These are phyloP conservation scores for Aspergillus pseudoglaucus DNA, from an alignment of 2,329 filamentous ascomycete genomes.

Conservation along the genomic window DNA sequence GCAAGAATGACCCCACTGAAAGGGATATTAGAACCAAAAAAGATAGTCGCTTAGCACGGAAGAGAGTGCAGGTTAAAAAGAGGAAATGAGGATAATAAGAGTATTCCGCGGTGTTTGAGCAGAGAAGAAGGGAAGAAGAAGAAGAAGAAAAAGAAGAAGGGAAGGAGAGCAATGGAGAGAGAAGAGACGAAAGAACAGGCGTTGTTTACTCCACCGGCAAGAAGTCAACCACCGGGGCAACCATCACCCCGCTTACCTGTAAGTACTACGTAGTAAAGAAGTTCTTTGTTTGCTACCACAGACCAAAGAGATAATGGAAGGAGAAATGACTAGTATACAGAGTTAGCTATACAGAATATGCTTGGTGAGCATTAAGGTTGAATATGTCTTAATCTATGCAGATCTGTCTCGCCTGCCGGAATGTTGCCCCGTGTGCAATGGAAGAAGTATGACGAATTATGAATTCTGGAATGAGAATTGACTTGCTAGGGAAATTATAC, in stretches of 20 bases:
- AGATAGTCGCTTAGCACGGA: neutral
- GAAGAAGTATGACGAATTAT: too few relatives aligned
- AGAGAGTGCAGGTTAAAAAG: neutral
- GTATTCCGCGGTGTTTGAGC: neutral
- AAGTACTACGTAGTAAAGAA: neutral
- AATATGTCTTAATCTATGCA: too few relatives aligned
- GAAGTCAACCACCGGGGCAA: conserved; percentile 10
- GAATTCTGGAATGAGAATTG: too few relatives aligned
- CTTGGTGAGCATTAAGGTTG: too few relatives aligned
- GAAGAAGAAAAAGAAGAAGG: conserved; percentile 1
- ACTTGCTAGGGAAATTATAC: too few relatives aligned
- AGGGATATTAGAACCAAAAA: conserved; percentile 12
- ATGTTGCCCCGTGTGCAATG: too few relatives aligned
- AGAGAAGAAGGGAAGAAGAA: neutral
- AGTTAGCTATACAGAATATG: too few relatives aligned
- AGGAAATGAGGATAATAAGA: conserved; percentile 1
- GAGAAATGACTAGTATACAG: neutral
- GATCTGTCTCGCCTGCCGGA: too few relatives aligned
- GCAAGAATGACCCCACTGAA: conserved; percentile 13
- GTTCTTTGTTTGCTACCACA: neutral
- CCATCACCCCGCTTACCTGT: conserved; percentile 1
- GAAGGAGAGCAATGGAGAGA: neutral
- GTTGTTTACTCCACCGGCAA: conserved; percentile 12
- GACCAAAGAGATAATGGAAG: neutral
- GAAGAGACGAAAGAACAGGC: conserved; percentile 1